A percentile compares a stretch with the other conserved stretches of the same genome.
phyloP scores from a whole-genome alignment of 805 yeast genomes.

The Blastobotrys americana region DNA sequence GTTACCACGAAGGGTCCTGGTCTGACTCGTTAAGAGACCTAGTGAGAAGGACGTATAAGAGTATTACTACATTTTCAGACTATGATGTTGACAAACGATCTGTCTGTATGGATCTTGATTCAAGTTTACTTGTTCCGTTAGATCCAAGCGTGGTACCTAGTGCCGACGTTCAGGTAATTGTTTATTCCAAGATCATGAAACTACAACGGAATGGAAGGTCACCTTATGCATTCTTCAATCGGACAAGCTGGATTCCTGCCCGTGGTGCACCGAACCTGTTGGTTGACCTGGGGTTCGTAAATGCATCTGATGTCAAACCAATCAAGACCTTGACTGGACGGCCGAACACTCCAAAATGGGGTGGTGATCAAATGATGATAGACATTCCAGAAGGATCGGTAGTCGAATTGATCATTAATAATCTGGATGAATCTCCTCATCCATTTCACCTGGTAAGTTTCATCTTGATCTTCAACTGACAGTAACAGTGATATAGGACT shows the following conservation, averaged over 20 bases:
- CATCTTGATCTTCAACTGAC: background rate
- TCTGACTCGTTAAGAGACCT: background rate
- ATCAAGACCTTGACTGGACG: constrained; percentile 46
- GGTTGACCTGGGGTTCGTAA: constrained; percentile 22
- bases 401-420: constrained; percentile 70
- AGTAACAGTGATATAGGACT: background rate
- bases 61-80: background rate
- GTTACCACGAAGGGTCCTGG: background rate
- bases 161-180: constrained; percentile 14
- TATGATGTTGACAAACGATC: background rate
- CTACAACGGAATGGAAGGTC: constrained; percentile 16
- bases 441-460: constrained; percentile 65
- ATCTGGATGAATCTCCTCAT: constrained; percentile 82
- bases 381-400: constrained; percentile 52
- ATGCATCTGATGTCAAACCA: constrained; percentile 25
- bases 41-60: constrained; percentile 20
- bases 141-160: constrained; percentile 8
- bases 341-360: constrained; percentile 44
- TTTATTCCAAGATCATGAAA: constrained; percentile 11
- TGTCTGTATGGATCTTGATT: constrained; percentile 12
- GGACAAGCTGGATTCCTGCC: constrained; percentile 17
- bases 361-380: constrained; percentile 48
- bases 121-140: constrained; percentile 8
- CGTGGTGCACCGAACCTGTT: constrained; percentile 25
- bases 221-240: constrained; percentile 10